Conservation (phyloP, 805 yeast species). For the Zygotorulaspora danielsina region DNA sequence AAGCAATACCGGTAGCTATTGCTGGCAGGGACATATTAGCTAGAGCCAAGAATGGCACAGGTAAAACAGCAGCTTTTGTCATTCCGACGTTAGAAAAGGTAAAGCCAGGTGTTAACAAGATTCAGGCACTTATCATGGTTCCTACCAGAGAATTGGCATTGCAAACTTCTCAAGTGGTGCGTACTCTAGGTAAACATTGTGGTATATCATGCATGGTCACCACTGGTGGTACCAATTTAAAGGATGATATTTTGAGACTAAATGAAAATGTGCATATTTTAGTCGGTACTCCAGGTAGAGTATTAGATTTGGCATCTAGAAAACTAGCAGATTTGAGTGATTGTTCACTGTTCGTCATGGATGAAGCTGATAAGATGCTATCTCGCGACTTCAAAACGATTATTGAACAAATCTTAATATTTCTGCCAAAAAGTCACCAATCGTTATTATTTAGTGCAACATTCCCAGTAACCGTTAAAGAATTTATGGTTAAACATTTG, state of each 20-base stretch:
- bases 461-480: constrained; percentile 89
- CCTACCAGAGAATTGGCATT: constrained; percentile 98
- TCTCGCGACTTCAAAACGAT: constrained; percentile 83
- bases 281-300: constrained; percentile 98
- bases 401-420: constrained; percentile 78
- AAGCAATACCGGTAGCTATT: constrained; percentile 90
- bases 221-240: constrained; percentile 93
- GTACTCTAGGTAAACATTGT: constrained; percentile 91
- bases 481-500: constrained; percentile 87
- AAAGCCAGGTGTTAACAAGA: constrained; percentile 76
- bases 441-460: constrained; percentile 90
- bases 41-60: constrained; percentile 97
- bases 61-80: constrained; percentile 95
- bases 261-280: constrained; percentile 89
- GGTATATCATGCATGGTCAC: constrained; percentile 94
- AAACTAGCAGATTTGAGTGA: constrained; percentile 80
- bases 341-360: constrained; percentile 90
- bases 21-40: constrained; percentile 95
- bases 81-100: constrained; percentile 89
- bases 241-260: constrained; percentile 91
- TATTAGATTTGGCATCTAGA: constrained; percentile 88
- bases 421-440: constrained; percentile 77
- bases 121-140: constrained; percentile 88
- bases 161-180: constrained; percentile 95
- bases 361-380: constrained; percentile 97